Conservation (phyloP, 202 grass and related monocot genomes). For the Carex sylvatica region DNA sequence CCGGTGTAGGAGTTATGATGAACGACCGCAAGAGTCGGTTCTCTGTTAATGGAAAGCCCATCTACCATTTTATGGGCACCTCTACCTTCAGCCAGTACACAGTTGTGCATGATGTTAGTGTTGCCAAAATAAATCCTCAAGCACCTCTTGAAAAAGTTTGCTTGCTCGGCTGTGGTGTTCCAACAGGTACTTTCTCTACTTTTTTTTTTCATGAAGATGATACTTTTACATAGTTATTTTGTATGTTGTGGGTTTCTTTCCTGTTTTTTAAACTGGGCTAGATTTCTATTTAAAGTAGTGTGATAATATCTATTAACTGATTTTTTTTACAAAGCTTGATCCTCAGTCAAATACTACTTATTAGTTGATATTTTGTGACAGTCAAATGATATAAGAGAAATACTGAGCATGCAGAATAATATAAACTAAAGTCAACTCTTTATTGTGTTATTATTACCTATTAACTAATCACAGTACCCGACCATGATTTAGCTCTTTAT, state of each 20-base stretch:
- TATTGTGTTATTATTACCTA: not conserved
- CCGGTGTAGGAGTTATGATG: slow-evolving; percentile 91
- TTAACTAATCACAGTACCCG: not conserved
- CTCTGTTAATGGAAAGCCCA: slow-evolving; percentile 74
- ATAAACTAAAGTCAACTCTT: not conserved
- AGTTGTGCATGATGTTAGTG: slow-evolving; percentile 94
- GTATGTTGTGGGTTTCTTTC: not conserved
- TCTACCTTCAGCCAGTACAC: slow-evolving; percentile 99
- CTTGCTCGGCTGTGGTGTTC: slow-evolving; percentile 94
- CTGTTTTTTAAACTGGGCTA: not conserved
- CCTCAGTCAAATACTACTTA: not conserved
- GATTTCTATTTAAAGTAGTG: not conserved
- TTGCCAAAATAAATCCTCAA: slow-evolving; percentile 83
- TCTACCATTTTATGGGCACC: slow-evolving; percentile 99
- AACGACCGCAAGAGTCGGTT: slow-evolving; percentile 77
- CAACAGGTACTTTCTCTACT: slow-evolving; percentile 60
- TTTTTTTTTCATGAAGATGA: not conserved
- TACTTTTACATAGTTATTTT: not conserved
- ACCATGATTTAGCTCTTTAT: not conserved
- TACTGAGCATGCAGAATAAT: not conserved
- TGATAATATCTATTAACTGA: not conserved
- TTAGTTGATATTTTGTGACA: not conserved
- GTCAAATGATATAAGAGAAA: not conserved
- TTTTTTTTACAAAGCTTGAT: not conserved
- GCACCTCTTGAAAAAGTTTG: slow-evolving; percentile 92